Conservation (phyloP, 2,329 filamentous ascomycete genomes). For the Paecilomyces dactylethromorphus region DNA sequence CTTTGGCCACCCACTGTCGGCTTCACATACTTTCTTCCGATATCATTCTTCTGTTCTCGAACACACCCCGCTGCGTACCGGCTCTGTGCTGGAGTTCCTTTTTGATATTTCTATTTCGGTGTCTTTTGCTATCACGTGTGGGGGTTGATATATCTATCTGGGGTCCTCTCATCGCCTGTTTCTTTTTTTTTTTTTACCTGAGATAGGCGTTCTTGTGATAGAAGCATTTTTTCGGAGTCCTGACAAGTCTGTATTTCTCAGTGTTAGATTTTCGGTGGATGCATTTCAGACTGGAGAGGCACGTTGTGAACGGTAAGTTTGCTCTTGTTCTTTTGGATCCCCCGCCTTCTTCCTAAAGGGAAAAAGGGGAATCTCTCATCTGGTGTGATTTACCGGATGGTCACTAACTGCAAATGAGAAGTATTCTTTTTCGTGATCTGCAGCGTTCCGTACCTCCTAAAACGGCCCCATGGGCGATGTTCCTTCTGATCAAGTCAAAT, state of each 20-base stretch:
- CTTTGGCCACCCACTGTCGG: not conserved
- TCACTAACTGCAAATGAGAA: not conserved
- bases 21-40: not conserved
- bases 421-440: not conserved
- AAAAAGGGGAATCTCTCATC: not conserved
- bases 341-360: not conserved
- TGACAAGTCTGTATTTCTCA: not conserved
- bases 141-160: not conserved
- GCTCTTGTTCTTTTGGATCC: not conserved
- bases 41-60: not conserved
- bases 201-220: not conserved
- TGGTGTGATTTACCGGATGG: not conserved
- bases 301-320: not conserved
- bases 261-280: not conserved
- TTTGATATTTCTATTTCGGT: not conserved
- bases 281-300: not conserved
- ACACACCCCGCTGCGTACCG: not conserved
- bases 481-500: slow-evolving; percentile 14
- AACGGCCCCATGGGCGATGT: slow-evolving; percentile 22
- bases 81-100: not conserved
- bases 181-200: not conserved
- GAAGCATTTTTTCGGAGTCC: not conserved
- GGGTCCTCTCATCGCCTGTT: not conserved
- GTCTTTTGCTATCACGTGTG: not conserved
- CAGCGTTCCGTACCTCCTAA: not conserved